phyloP scores from a whole-genome alignment of 2,329 filamentous ascomycete genomes.

The Onygenales sp. region DNA sequence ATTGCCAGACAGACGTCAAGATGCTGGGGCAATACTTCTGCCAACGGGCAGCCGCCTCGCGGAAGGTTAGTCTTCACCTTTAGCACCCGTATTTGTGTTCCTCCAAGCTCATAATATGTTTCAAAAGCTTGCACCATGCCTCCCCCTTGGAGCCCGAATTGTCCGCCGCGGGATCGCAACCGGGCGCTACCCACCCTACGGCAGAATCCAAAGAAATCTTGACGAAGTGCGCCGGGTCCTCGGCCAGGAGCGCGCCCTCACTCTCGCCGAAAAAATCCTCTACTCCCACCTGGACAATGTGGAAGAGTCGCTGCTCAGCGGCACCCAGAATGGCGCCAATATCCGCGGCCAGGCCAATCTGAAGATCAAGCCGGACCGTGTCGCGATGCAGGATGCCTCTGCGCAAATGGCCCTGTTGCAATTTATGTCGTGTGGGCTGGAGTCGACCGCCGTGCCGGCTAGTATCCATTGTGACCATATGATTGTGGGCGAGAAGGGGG shows the following conservation, averaged over 20 bases:
- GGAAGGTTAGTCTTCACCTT: neutral
- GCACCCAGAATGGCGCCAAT: slow-evolving; percentile 72
- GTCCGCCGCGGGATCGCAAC: slow-evolving; percentile 10
- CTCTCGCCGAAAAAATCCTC: slow-evolving; percentile 93
- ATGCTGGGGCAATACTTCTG: slow-evolving; percentile 4
- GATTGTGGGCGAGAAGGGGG: slow-evolving; percentile 91
- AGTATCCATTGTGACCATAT: slow-evolving; percentile 99
- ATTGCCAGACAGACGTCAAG: neutral
- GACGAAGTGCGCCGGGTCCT: slow-evolving; percentile 66
- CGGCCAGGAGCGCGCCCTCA: slow-evolving; percentile 55
- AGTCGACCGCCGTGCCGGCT: slow-evolving; percentile 81
- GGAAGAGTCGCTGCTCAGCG: slow-evolving; percentile 75
- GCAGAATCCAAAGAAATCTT: slow-evolving; percentile 69
- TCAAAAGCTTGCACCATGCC: slow-evolving; percentile 6
- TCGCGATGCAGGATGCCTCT: slow-evolving; percentile 98
- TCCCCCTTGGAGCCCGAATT: slow-evolving; percentile 1
- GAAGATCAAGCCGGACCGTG: slow-evolving; percentile 92
- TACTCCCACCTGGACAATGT: slow-evolving; percentile 89
- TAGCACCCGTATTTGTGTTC: neutral
- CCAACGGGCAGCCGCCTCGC: neutral
- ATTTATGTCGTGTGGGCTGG: slow-evolving; percentile 95
- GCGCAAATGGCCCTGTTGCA: slow-evolving; percentile 97
- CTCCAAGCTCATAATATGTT: neutral
- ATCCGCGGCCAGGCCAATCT: slow-evolving; percentile 85
- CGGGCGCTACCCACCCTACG: slow-evolving; percentile 64